Evolutionary conservation across 2,329 filamentous ascomycete species (phyloP).

Genomic region (Xylariaceae sp.): DNA sequence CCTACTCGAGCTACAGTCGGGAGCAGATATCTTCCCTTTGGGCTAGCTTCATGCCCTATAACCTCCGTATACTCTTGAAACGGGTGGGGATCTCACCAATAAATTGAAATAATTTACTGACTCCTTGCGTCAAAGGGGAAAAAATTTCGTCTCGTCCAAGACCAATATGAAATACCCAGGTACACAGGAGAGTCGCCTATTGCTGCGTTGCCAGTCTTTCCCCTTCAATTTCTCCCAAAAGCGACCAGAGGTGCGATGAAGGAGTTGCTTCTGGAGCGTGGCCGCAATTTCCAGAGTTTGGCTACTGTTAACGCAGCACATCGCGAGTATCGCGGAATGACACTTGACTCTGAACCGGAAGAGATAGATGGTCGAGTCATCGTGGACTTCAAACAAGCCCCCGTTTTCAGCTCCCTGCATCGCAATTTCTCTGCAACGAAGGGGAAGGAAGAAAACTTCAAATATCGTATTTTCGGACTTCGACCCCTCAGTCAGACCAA

Average conservation of each 20-base stretch:
- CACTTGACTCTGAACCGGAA: conserved; percentile 10
- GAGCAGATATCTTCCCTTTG: no score
- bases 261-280: conserved; percentile 4
- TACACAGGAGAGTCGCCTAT: conserved; percentile 11
- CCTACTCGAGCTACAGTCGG: no score
- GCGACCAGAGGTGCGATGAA: neutral
- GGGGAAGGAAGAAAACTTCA: neutral
- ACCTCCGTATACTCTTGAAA: no score
- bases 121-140: no score
- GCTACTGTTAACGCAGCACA: conserved; percentile 13
- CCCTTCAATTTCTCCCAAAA: conserved; percentile 5
- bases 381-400: conserved; percentile 21
- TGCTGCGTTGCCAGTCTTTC: conserved; percentile 5
- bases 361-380: conserved; percentile 19
- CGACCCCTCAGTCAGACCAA: conserved; percentile 7
- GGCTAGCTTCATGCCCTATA: no score
- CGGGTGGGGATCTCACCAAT: no score
- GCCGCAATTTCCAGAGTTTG: conserved; percentile 7
- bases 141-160: conserved; percentile 16
- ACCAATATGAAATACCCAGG: conserved; percentile 18
- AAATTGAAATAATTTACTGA: no score
- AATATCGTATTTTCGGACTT: conserved; percentile 3
- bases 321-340: conserved; percentile 15
- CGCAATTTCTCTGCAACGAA: neutral
- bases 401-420: neutral